Evolutionary conservation across 441 rosid genomes (phyloP).

Genomic region (Hypseocharis bilobata): DNA sequence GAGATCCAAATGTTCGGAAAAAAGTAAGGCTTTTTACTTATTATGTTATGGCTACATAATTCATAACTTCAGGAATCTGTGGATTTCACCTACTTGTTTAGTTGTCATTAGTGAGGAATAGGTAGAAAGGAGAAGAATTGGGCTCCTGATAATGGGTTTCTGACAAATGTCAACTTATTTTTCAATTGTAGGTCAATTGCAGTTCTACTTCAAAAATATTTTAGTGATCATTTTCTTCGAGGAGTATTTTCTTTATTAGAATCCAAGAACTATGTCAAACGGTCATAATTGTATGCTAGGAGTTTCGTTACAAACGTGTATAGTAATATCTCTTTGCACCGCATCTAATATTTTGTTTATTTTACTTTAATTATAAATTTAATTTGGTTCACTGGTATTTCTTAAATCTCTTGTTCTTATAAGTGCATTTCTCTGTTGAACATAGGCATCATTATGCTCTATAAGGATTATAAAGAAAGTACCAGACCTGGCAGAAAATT

Average conservation of each 20-base stretch:
- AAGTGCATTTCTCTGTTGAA: slow-evolving; percentile 21
- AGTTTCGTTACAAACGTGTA: neutral
- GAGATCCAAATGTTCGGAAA: slow-evolving; percentile 96
- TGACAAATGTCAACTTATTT: no score
- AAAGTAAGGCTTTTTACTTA: slow-evolving; percentile 42
- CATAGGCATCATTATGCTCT: slow-evolving; percentile 91
- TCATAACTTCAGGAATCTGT: neutral
- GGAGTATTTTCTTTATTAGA: neutral
- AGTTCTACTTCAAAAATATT: neutral
- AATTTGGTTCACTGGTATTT: neutral
- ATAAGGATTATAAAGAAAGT: slow-evolving; percentile 90
- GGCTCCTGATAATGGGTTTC: no score
- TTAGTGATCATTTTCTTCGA: neutral
- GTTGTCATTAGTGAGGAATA: neutral
- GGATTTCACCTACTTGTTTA: neutral
- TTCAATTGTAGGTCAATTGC: no score
- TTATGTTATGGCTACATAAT: neutral
- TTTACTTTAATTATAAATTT: slow-evolving; percentile 2
- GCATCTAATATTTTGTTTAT: neutral
- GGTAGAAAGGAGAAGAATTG: neutral
- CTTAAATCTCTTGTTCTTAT: slow-evolving; percentile 17
- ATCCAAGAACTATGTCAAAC: neutral
- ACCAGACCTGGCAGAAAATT: slow-evolving; percentile 94
- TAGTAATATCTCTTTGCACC: neutral
- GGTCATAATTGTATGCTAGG: neutral